Evolutionary conservation across 2,329 filamentous ascomycete genomes (phyloP), one percentile per base, ranked within the genome.

Genomic region (Aspergillus floridensis): DNA sequence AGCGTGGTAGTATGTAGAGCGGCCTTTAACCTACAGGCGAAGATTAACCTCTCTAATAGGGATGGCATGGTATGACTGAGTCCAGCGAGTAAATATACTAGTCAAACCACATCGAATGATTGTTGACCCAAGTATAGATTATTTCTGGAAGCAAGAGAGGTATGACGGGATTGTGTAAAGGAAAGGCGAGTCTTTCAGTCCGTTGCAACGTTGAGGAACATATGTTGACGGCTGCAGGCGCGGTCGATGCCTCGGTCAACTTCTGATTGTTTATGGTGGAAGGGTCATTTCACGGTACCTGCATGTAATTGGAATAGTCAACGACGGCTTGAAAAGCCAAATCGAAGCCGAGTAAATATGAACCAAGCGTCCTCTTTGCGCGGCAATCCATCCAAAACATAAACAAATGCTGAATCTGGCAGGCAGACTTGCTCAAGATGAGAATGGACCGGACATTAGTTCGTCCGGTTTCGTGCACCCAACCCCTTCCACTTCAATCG

Each of bases 1-100:
- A 54, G 60, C 29, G 56, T 63, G 57, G 31, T 47, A 59, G 53
- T 62, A 57, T 53, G 46, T 46, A 58, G 59, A 58, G 64, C 59
- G 64, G 64, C 65, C 66, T 68, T 66, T 61, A 63, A 64, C 62
- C 64, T 70, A 67, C 62, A 71, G 65, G 65, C 67, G 58, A 61
- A 70, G 63, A 63, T 62, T 56, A 65, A 65, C 61, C 58, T 58
- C 60, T 59, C 59, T 41, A 57, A 56, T 73, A 62, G 61, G 62
- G 66, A 59, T 72, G 58, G 69, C 74, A 76, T 76, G 70, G 70
- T 75, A 65, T 66, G 68, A 65, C 67, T 57, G 58, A 63, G 57
- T 60, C 60, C 61, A 26, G 56, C 22, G 41, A 59, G 19, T 41
- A 29, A 49, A 48, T 35, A 53, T 60, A 51, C 32, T 49, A 47